Conservation (phyloP, 2,329 filamentous ascomycete species). For the Byssoonygena ceratinophila region DNA sequence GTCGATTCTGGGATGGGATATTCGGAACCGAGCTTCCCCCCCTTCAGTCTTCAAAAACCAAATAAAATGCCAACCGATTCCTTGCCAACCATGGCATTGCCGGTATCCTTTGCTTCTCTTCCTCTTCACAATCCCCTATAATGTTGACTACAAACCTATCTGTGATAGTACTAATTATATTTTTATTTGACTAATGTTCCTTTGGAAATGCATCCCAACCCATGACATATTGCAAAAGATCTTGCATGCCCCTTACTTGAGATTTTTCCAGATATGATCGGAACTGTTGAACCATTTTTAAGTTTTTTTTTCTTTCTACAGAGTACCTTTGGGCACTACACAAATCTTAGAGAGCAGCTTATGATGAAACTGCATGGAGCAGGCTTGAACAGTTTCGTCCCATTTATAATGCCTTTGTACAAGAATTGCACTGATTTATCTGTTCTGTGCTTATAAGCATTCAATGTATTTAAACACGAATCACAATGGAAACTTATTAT, state of each 20-base stretch:
- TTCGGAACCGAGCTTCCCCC: conserved; percentile 73
- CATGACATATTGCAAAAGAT: background rate
- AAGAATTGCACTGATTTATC: too few species aligned
- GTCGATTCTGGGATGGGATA: conserved; percentile 84
- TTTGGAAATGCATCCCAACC: background rate
- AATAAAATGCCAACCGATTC: conserved; percentile 19
- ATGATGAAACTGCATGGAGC: background rate
- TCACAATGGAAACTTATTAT: too few species aligned
- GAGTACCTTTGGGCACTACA: too few species aligned
- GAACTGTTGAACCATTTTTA: too few species aligned
- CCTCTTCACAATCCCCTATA: background rate
- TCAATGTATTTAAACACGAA: too few species aligned
- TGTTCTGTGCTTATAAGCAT: too few species aligned
- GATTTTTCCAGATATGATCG: background rate
- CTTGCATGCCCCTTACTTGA: too few species aligned
- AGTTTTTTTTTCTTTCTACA: too few species aligned
- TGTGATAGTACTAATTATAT: background rate
- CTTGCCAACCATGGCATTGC: background rate
- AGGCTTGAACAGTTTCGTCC: too few species aligned
- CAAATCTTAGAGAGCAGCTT: too few species aligned
- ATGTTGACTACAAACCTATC: background rate
- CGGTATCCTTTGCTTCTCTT: background rate
- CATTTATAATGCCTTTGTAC: too few species aligned
- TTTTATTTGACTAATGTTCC: background rate
- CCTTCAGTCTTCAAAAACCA: conserved; percentile 29